phyloP scores from a whole-genome alignment of 805 yeast genomes.

The Yamadazyma takamatsuzukensis region DNA sequence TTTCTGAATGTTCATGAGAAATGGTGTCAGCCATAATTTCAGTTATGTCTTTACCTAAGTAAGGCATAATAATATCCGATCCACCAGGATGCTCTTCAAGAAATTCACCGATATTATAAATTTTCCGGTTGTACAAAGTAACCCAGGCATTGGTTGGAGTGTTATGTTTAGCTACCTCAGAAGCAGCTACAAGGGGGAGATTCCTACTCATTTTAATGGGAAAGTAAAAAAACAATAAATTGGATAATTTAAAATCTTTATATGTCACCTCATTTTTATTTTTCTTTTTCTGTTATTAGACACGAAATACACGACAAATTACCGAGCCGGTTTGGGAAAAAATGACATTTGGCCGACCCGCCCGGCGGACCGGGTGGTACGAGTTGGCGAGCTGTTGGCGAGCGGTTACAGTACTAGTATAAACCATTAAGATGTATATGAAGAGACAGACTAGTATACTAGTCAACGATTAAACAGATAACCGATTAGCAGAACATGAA shows the following conservation, averaged over 20 bases:
- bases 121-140: constrained; percentile 70
- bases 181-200: constrained; percentile 59
- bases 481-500: too few relatives aligned
- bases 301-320: too few relatives aligned
- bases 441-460: too few relatives aligned
- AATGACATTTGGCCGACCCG: too few relatives aligned
- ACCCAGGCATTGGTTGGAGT: constrained; percentile 69
- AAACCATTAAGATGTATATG: too few relatives aligned
- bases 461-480: too few relatives aligned
- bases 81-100: constrained; percentile 75
- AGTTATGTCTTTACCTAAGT: constrained; percentile 63
- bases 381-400: too few relatives aligned
- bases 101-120: constrained; percentile 78
- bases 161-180: constrained; percentile 53
- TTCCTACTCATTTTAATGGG: too few relatives aligned
- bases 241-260: background rate
- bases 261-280: constrained; percentile 5
- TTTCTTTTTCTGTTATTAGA: too few relatives aligned
- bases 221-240: background rate
- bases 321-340: too few relatives aligned
- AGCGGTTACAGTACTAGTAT: too few relatives aligned
- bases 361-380: too few relatives aligned
- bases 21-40: constrained; percentile 69
- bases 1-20: constrained; percentile 76
- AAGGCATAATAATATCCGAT: constrained; percentile 50